Base-by-base conservation (phyloP, 306 rosid genomes). In the Quercus mongolica region DNA sequence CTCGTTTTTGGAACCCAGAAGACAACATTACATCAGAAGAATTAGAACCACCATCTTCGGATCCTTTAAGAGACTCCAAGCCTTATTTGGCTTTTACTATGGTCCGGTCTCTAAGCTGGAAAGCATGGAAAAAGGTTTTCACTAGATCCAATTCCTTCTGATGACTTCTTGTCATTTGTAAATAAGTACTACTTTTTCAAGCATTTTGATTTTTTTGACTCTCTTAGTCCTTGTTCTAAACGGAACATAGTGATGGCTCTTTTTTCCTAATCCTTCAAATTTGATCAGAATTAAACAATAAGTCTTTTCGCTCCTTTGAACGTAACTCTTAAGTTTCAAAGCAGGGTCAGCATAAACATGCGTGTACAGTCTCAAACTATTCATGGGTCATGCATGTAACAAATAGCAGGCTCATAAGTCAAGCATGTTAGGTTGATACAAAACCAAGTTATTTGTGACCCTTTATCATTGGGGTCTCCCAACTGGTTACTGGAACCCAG, bases 1-100 rank as follows among this genome's bases (percentile, higher is more conserved):
- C 98, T 31, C 84, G 90, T 28, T 94, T 94, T 87, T 94, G 97
- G 98, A 89, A 91, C 56, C 81, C 78, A 1, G 86, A 90, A 41
- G 94, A 90, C 64, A 90, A 86, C 74, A 82, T 76, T 51, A 75
- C 8, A 25, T 46, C 83, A 52, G 85, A 87, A 55, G 68, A 64
- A 64, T 5, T 83, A 9, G 46, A 86, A 81, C 77, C 86, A n/a
- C 59, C 30, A 44, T 65, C 87, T 26, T 35, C 23, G 9, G 46
- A 87, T 73, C 72, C 74, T 78, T 80, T 76, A 44, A 84, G 71
- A 41, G 73, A 77, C 9, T 73, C 82, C 3, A 89, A 76, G 79
- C 82, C 86, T 41, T 85, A 87, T 81, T 77, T 90, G 69, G 73
- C 92, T 71, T 87, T 92, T 69, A 89, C 81, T 14, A 90, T 35